These are phyloP conservation scores for Polyporus tsugae DNA, from an alignment of 1,284 basidiomycete species.

Conservation along the genomic window DNA sequence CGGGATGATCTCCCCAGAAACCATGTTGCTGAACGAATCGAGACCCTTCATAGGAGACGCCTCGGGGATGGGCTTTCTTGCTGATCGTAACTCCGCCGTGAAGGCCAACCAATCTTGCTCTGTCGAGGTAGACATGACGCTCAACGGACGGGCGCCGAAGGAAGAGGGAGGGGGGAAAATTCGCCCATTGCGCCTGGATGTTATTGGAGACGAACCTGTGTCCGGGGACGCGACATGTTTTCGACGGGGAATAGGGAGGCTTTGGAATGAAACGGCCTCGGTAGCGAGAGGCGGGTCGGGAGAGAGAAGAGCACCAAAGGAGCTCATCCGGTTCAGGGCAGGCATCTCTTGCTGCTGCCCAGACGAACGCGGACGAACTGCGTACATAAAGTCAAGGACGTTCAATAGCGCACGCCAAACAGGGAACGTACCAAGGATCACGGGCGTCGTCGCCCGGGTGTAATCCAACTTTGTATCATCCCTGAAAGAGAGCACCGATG, in stretches of 20 bases:
- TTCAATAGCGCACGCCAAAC: neutral
- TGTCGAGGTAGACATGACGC: conserved; percentile 42
- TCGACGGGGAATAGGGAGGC: conserved; percentile 17
- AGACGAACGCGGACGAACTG: conserved; percentile 14
- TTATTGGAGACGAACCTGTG: conserved; percentile 11
- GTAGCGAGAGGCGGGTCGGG: neutral
- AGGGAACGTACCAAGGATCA: conserved; percentile 13
- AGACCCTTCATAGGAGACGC: conserved; percentile 19
- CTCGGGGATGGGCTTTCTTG: conserved; percentile 24
- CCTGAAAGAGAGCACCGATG: conserved; percentile 16
- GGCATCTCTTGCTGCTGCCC: neutral
- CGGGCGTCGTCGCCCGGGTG: conserved; percentile 10
- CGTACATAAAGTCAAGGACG: neutral
- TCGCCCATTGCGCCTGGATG: neutral
- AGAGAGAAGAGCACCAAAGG: conserved; percentile 7
- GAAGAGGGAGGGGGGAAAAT: neutral
- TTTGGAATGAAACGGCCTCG: conserved; percentile 19
- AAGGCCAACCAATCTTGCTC: conserved; percentile 45
- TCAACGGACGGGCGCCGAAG: conserved; percentile 28
- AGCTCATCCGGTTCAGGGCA: neutral
- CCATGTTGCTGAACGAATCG: conserved; percentile 25
- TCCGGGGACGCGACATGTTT: conserved; percentile 19
- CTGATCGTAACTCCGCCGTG: conserved; percentile 42
- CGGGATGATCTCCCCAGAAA: conserved; percentile 19
- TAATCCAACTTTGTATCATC: conserved; percentile 15